A percentile compares a stretch with the other conserved stretches of the same genome.
These are phyloP conservation scores for Ceratobasidium sp. DNA, from an alignment of 1,284 basidiomycete genomes.

Conservation along the genomic window DNA sequence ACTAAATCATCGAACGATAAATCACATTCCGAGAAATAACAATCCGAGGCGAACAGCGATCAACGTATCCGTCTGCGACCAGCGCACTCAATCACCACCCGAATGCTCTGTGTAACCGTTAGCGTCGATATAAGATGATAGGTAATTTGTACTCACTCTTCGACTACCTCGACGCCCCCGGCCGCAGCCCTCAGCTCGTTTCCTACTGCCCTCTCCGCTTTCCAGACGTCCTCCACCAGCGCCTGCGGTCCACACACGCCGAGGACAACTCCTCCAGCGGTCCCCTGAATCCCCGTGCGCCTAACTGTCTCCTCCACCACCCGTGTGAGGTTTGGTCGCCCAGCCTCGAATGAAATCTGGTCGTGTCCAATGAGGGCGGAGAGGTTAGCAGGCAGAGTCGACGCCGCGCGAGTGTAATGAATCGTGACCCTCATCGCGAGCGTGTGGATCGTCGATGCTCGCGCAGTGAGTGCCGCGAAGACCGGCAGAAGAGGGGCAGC, in stretches of 20 bases:
- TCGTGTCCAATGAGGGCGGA: too few relatives aligned
- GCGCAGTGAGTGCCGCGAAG: slow-evolving; percentile 67
- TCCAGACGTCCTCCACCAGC: slow-evolving; percentile 66
- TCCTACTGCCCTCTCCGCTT: background rate
- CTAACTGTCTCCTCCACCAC: slow-evolving; percentile 58
- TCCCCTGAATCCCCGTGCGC: slow-evolving; percentile 61
- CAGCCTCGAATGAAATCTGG: slow-evolving; percentile 64
- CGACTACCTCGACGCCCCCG: slow-evolving; percentile 29
- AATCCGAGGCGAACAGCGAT: background rate
- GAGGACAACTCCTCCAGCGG: slow-evolving; percentile 70
- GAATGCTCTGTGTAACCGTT: slow-evolving; percentile 16
- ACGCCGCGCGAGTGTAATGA: slow-evolving; percentile 48
- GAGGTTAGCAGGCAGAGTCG: slow-evolving; percentile 57
- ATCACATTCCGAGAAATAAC: background rate
- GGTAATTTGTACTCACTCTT: slow-evolving; percentile 20
- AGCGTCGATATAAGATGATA: background rate
- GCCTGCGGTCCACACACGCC: slow-evolving; percentile 75
- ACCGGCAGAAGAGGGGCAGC: slow-evolving; percentile 69
- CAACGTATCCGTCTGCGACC: background rate
- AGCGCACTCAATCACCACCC: slow-evolving; percentile 16
- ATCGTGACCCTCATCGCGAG: slow-evolving; percentile 19
- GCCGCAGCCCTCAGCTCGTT: background rate
- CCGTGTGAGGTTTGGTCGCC: slow-evolving; percentile 63
- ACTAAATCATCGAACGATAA: background rate
- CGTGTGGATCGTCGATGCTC: slow-evolving; percentile 50